Evolutionary conservation across 2,329 filamentous ascomycete genomes (phyloP).

Genomic region (Coniochaeta sp.): DNA sequence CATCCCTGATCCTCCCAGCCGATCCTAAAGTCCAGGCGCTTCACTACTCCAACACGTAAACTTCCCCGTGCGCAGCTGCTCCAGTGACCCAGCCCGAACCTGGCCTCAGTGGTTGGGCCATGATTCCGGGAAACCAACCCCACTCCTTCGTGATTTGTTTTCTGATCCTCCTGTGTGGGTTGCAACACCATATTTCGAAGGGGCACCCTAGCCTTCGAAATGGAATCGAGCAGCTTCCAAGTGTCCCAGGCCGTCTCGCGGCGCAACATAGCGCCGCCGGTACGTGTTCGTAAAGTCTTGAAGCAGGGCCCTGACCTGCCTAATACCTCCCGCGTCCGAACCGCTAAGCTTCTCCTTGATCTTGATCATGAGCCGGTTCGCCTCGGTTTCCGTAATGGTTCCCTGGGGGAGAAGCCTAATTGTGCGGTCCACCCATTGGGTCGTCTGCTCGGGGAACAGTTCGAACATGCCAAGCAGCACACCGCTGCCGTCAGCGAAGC

Average conservation of each 20-base stretch:
- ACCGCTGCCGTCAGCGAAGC: constrained; percentile 88
- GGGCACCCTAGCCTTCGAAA: constrained; percentile 48
- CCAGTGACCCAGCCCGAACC: not conserved
- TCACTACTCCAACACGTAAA: not conserved
- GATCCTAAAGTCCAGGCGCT: not conserved
- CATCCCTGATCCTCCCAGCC: not conserved
- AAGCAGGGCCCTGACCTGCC: constrained; percentile 75
- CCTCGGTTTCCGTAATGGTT: constrained; percentile 72
- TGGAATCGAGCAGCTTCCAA: constrained; percentile 83
- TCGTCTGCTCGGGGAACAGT: constrained; percentile 71
- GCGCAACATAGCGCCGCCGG: constrained; percentile 88
- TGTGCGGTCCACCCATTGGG: constrained; percentile 75
- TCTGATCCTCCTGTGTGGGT: not conserved
- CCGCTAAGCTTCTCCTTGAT: constrained; percentile 70
- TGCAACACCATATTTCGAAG: not conserved
- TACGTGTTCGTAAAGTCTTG: constrained; percentile 98
- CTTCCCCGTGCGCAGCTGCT: not conserved
- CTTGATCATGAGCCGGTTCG: constrained; percentile 69
- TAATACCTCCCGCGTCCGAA: constrained; percentile 50
- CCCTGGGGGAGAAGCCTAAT: constrained; percentile 77
- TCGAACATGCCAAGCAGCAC: constrained; percentile 88
- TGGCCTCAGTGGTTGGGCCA: not conserved
- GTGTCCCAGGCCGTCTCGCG: constrained; percentile 79
- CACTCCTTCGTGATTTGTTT: not conserved
- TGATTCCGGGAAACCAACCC: not conserved